Base-by-base conservation (phyloP, 306 rosid genomes). In the Ochetophila trinervis region DNA sequence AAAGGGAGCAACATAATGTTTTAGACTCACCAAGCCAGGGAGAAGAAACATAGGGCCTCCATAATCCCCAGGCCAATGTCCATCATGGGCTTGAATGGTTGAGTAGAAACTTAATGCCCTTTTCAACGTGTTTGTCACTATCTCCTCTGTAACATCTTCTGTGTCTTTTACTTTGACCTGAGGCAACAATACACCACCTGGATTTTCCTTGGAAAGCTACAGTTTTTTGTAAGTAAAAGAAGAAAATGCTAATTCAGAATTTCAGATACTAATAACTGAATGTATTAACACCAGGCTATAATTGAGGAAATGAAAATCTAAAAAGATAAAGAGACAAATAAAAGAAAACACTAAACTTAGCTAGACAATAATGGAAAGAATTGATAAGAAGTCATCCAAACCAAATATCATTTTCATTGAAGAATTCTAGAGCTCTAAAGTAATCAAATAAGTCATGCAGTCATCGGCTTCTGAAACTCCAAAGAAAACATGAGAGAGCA, bases 1-100 rank as follows among this genome's bases (percentile, higher is more conserved):
- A 47, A 55, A 65, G 62, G 62, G 6, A 14, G 53, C 17, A 73
- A 21, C 50, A 14, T 61, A 70, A 34, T 34, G 53, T 35, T 50
- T 49, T 23, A 14, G 45, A 74, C 75, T 74, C 72, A 90, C 97
- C 87, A 91, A 77, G 60, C 97, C 97, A 60, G 97, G 97, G 79
- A 88, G 6, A 53, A 91, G 93, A 86, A 91, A 91, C 97, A 91
- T 91, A 11, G 97, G 97, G 58, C 97, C 97, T 36, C 89, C 97
- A 80, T 91, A 91, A 81, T 91, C 97, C 47, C 97, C 97, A 0
- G 97, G 75, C 97, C 97, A 91, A 72, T 91, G 97, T 67, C 97
- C 97, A 73, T 91, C 92, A 11, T 68, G 74, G 71, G 86, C 73
- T 77, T 91, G 97, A 23, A 91, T 44, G 21, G 89, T 78, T 53